These are phyloP conservation scores for Cinnamomum micranthum DNA, from an alignment of 164 flowering plant species.

Conservation along the genomic window DNA sequence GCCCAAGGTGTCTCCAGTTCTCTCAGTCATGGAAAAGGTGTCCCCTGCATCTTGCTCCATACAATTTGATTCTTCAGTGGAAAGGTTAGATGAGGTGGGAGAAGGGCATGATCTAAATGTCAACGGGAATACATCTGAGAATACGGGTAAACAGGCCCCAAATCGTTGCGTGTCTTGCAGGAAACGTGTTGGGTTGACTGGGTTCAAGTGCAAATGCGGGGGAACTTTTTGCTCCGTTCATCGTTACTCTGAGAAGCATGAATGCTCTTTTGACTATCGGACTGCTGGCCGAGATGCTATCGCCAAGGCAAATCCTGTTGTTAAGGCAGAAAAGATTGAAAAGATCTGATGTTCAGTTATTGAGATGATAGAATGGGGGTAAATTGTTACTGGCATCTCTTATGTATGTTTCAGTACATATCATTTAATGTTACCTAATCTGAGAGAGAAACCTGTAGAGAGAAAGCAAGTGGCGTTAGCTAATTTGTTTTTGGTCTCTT, in stretches of 20 bases:
- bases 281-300: slow-evolving; percentile 24
- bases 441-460: not conserved
- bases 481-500: too few species aligned
- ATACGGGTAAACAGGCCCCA: slow-evolving; percentile 6
- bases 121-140: slow-evolving; percentile 13
- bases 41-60: slow-evolving; percentile 4
- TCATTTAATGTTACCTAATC: not conserved
- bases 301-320: slow-evolving; percentile 28
- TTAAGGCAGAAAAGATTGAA: slow-evolving; percentile 21
- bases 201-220: slow-evolving; percentile 30
- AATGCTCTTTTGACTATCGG: slow-evolving; percentile 24
- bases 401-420: not conserved
- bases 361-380: slow-evolving; percentile 2
- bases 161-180: slow-evolving; percentile 16
- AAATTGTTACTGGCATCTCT: not conserved
- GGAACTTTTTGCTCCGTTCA: slow-evolving; percentile 22
- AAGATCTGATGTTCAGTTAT: slow-evolving; percentile 12
- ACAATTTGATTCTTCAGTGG: slow-evolving; percentile 8
- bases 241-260: slow-evolving; percentile 27
- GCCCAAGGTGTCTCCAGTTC: slow-evolving; percentile 10
- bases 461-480: not conserved
- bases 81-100: slow-evolving; percentile 10
- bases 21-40: slow-evolving; percentile 6
- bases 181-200: slow-evolving; percentile 16
- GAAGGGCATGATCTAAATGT: not conserved